phyloP scores from a whole-genome alignment of 169 alveolate genomes.

The Plasmodium berghei region DNA sequence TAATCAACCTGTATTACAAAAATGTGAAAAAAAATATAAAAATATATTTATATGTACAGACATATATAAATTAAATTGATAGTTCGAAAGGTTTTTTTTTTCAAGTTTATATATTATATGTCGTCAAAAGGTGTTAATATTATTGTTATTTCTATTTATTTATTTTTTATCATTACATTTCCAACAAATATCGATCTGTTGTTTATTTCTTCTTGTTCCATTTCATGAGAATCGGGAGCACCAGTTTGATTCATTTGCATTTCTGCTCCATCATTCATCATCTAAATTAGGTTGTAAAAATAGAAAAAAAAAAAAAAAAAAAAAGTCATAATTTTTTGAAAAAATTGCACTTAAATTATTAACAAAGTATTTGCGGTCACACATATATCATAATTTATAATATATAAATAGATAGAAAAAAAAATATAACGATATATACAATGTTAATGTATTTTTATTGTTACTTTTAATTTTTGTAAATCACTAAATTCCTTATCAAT shows the following conservation, averaged over 20 bases:
- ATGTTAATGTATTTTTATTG: background rate
- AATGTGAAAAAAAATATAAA: background rate
- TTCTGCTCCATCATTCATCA: slow-evolving; percentile 77
- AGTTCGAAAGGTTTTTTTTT: background rate
- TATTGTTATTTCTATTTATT: background rate
- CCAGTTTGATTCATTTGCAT: slow-evolving; percentile 68
- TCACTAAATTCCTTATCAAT: slow-evolving; percentile 73
- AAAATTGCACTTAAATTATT: background rate
- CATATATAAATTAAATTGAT: too few species aligned
- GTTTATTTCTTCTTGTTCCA: slow-evolving; percentile 84
- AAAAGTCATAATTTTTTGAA: background rate
- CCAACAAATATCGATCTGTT: slow-evolving; percentile 86
- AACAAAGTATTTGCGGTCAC: too few species aligned
- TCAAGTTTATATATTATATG: background rate
- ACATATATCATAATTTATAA: too few species aligned
- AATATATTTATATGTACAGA: background rate
- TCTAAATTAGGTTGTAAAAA: slow-evolving; percentile 12
- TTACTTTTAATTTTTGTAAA: slow-evolving; percentile 69
- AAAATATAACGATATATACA: background rate
- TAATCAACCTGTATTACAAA: slow-evolving; percentile 89
- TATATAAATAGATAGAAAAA: too few species aligned
- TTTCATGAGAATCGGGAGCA: slow-evolving; percentile 60
- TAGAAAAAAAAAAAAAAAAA: slow-evolving; percentile 4
- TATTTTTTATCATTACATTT: slow-evolving; percentile 74
- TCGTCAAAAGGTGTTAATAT: background rate